Conservation (phyloP, 2,329 filamentous ascomycete genomes). For the Reticulascus tulasneorum region DNA sequence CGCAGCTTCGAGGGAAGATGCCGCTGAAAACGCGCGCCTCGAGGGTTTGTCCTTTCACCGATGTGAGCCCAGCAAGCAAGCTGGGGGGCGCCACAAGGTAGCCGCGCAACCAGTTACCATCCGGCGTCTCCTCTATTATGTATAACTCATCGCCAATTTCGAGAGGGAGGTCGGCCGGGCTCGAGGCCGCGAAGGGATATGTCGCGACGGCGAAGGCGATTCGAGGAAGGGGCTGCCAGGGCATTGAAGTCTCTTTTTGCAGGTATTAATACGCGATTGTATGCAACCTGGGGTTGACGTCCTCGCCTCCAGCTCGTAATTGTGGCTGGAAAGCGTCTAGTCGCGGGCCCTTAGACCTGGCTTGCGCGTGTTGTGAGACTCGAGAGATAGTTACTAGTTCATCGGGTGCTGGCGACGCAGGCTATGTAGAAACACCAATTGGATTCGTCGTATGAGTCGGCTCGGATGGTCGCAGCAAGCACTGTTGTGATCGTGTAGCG, state of each 20-base stretch:
- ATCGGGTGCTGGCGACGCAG: too few species aligned
- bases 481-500: too few species aligned
- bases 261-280: background rate
- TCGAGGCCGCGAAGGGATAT: constrained; percentile 85
- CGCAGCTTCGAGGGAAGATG: constrained; percentile 91
- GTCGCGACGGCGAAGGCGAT: constrained; percentile 98
- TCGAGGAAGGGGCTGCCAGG: constrained; percentile 93
- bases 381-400: too few species aligned
- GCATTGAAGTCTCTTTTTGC: constrained; percentile 54
- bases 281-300: background rate
- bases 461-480: too few species aligned
- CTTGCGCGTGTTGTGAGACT: too few species aligned
- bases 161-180: constrained; percentile 86
- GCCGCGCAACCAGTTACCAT: constrained; percentile 89
- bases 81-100: constrained; percentile 94
- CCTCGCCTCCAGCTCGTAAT: background rate
- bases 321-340: background rate
- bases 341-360: background rate
- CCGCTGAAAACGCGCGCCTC: constrained; percentile 98
- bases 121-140: constrained; percentile 93
- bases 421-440: too few species aligned
- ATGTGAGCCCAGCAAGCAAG: constrained; percentile 85
- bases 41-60: constrained; percentile 84
- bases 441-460: too few species aligned
- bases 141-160: constrained; percentile 98